Evolutionary conservation across 1,139 yeast genomes (phyloP), one percentile per base, ranked within the genome.

Genomic region (Kurtzmaniella quercitrusa): DNA sequence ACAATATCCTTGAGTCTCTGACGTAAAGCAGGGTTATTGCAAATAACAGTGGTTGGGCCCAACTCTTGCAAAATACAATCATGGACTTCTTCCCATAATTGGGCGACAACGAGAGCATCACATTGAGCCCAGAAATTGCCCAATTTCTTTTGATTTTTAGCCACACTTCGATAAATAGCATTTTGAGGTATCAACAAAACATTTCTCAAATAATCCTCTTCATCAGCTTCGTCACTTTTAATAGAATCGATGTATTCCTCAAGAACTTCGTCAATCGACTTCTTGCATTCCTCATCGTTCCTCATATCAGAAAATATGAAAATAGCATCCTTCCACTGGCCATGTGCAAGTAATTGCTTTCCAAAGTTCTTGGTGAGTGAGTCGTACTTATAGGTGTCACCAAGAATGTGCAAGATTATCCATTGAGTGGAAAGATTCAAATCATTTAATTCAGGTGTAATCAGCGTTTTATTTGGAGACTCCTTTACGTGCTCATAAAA

Each of bases 1-100:
- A 84, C 57, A 5, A 87, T 53, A 0, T 55, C 57, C 12, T 61
- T 53, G 12, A 88, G 62, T 14, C 52, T 51, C 20, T 60, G 54
- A 3, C 56, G 59, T 7, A 75, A 55, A 3, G 60, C 53, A 4
- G 63, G 57, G 7, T 70, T 63, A 44, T 73, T 66, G 12, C 74
- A 66, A 22, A 86, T 74, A 23, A 83, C 74, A 21, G 80, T 72
- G 38, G 61, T 54, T 9, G 98, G 97, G 0, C 93, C 97, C 33
- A 89, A 83, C 14, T 70, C 60, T 3, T 65, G 55, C 2, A 80
- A 55, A 3, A 87, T 66, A 0, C 79, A 66, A 1, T 63, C 60
- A 52, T 87, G 95, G 0, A 96, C 96, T 38, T 78, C 80, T 1
- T 65, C 68, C 70, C 79, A 78, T 40, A 75, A 59, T 14, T 66